Conservation (phyloP, 176 grass and related monocot genomes). For the Luzula sylvatica region DNA sequence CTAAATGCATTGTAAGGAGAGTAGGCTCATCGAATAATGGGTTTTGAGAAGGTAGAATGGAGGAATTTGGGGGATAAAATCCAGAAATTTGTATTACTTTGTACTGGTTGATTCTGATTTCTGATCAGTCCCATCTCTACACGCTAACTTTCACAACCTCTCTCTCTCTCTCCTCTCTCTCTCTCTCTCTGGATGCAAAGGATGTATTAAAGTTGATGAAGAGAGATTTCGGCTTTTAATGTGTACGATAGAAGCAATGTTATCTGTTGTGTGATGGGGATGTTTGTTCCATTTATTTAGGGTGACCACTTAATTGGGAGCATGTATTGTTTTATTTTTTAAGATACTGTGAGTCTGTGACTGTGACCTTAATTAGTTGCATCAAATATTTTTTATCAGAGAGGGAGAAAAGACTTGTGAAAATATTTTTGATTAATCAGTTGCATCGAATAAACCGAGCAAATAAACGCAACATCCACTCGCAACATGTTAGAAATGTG, state of each 20-base stretch:
- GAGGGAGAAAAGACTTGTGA: no score
- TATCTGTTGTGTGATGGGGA: not conserved
- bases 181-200: not conserved
- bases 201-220: no score
- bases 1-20: no score
- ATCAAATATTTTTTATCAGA: no score
- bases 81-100: constrained; percentile 2
- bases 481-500: no score
- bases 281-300: not conserved
- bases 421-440: no score
- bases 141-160: not conserved
- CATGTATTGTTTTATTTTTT: no score
- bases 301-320: no score
- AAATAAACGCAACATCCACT: no score
- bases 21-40: not conserved
- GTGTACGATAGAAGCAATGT: not conserved
- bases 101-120: constrained; percentile 2
- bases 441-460: no score
- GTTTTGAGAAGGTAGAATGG: not conserved
- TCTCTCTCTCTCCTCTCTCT: not conserved
- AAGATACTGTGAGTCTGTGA: no score
- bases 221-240: not conserved
- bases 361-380: no score
- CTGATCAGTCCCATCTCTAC: constrained; percentile 24
- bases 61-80: not conserved